phyloP scores from a whole-genome alignment of 306 rosid species.

The Calophaca sinica region DNA sequence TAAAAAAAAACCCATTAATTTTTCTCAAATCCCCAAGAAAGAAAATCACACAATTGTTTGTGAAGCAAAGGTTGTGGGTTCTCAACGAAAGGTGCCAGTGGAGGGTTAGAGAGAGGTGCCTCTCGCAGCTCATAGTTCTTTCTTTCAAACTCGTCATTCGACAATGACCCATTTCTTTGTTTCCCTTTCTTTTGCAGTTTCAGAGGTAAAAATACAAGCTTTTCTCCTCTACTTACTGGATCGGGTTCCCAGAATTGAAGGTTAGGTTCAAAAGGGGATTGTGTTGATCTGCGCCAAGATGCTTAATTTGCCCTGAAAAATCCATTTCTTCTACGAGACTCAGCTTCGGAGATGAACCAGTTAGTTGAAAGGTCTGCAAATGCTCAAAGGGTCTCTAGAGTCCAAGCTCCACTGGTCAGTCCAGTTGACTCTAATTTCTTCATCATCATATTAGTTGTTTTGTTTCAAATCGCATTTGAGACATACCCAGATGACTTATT shows the following conservation, averaged over 20 bases:
- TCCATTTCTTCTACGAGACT: slow-evolving; percentile 47
- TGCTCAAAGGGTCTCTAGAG: slow-evolving; percentile 77
- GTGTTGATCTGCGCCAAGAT: slow-evolving; percentile 63
- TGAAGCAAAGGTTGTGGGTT: slow-evolving; percentile 57
- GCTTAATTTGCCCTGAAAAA: slow-evolving; percentile 55
- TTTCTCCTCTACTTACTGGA: slow-evolving; percentile 47
- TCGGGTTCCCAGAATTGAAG: slow-evolving; percentile 58
- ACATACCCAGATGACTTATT: slow-evolving; percentile 12
- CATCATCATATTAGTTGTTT: neutral
- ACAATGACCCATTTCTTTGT: slow-evolving; percentile 46
- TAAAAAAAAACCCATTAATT: slow-evolving; percentile 13
- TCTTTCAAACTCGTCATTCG: slow-evolving; percentile 40
- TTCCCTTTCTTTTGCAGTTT: slow-evolving; percentile 52
- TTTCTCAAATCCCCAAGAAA: slow-evolving; percentile 41
- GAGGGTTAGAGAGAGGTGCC: slow-evolving; percentile 43
- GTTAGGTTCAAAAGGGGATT: slow-evolving; percentile 45
- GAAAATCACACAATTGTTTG: slow-evolving; percentile 57
- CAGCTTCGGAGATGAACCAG: slow-evolving; percentile 69
- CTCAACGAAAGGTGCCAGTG: slow-evolving; percentile 47
- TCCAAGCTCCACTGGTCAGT: slow-evolving; percentile 97
- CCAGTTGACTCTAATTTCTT: slow-evolving; percentile 20
- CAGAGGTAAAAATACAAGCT: slow-evolving; percentile 45
- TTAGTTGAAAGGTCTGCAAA: slow-evolving; percentile 67
- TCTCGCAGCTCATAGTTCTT: slow-evolving; percentile 47
- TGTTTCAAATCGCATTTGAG: slow-evolving; percentile 26